Evolutionary conservation across 345 rosid genomes (phyloP).

Genomic region (Cardamine chenopodiifolia): DNA sequence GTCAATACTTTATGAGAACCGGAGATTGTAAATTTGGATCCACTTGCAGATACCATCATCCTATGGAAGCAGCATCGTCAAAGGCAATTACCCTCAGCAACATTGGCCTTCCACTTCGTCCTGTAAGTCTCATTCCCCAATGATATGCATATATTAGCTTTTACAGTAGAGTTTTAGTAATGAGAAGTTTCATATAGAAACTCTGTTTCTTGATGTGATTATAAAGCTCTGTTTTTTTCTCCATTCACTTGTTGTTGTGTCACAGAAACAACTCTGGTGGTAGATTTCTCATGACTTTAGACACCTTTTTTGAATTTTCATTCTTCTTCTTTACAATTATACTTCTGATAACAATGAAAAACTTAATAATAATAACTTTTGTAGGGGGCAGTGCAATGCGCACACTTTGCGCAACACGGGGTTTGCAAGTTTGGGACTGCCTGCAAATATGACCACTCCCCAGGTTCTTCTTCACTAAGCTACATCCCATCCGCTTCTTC

Average conservation of each 20-base stretch:
- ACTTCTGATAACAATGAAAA: neutral
- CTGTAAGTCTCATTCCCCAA: conserved; percentile 53
- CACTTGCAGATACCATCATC: conserved; percentile 92
- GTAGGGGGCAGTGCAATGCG: conserved; percentile 73
- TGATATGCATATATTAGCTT: neutral
- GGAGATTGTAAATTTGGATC: conserved; percentile 89
- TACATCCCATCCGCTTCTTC: conserved; percentile 84
- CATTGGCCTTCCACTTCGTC: conserved; percentile 80
- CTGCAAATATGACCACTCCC: conserved; percentile 84
- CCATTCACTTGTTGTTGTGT: neutral
- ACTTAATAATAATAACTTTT: conserved; percentile 8
- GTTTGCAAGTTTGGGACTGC: conserved; percentile 70
- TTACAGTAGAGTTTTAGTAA: neutral
- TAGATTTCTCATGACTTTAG: neutral
- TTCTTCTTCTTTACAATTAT: neutral
- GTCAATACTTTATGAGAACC: conserved; percentile 83
- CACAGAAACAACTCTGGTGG: neutral
- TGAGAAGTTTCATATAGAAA: conserved; percentile 1
- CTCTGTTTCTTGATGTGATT: conserved; percentile 28
- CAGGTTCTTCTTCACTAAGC: conserved; percentile 49
- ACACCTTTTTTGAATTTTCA: neutral
- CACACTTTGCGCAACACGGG: conserved; percentile 63
- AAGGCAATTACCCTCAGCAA: conserved; percentile 60
- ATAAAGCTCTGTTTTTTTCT: conserved; percentile 16
- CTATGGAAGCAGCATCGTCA: conserved; percentile 55